These are phyloP conservation scores for Volvox reticuliferus DNA, from an alignment of 139 green algal genomes.

Conservation along the genomic window DNA sequence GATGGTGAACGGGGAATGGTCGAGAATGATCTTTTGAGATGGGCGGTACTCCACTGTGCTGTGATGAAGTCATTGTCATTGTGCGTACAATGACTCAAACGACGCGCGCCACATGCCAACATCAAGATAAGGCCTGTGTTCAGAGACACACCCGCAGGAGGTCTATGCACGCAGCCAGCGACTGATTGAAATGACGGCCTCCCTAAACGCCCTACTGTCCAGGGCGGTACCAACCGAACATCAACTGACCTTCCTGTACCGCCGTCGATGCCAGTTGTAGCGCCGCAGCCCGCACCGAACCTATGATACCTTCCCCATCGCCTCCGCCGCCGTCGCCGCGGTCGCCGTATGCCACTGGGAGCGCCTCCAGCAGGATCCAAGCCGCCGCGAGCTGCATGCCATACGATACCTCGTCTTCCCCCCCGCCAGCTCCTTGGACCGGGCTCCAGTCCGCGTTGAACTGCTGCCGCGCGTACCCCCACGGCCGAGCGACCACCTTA, in stretches of 20 bases:
- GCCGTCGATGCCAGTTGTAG: neutral
- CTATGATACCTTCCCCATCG: neutral
- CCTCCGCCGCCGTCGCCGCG: neutral
- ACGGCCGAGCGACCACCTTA: neutral
- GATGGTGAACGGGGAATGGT: too few species aligned
- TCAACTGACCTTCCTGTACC: constrained; percentile 1
- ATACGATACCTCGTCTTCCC: neutral
- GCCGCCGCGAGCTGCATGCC: constrained; percentile 18
- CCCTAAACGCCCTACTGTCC: neutral
- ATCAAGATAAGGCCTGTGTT: too few species aligned
- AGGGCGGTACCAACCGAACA: neutral
- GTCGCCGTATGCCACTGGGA: constrained; percentile 10
- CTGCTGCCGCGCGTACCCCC: constrained; percentile 19
- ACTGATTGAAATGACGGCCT: too few species aligned
- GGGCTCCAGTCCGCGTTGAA: constrained; percentile 19
- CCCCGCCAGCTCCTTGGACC: neutral
- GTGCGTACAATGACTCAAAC: too few species aligned
- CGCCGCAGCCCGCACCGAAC: neutral
- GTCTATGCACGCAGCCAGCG: too few species aligned
- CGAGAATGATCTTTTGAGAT: too few species aligned
- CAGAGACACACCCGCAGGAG: too few species aligned
- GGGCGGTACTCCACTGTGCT: too few species aligned
- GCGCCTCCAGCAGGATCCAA: constrained; percentile 20
- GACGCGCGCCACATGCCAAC: too few species aligned
- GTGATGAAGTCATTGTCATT: too few species aligned